Conservation (phyloP, 768 basidiomycete genomes). For the Gymnopilus dilepis region DNA sequence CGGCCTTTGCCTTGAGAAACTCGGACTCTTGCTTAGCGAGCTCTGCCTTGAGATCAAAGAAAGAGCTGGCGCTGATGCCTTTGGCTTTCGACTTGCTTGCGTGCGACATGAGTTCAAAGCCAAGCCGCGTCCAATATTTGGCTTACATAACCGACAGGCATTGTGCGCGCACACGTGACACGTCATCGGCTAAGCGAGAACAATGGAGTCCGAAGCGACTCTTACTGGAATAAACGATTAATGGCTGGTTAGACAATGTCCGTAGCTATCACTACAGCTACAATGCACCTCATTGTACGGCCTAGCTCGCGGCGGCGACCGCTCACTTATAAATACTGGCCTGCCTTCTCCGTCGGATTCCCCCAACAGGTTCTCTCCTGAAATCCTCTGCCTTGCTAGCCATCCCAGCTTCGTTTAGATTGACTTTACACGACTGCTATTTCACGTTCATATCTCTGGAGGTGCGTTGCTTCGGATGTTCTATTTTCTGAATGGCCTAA, state of each 20-base stretch:
- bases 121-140: constrained; percentile 1
- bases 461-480: constrained; percentile 6
- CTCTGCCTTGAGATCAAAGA: constrained; percentile 84
- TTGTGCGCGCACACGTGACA: neutral
- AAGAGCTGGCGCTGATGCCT: constrained; percentile 74
- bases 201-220: neutral
- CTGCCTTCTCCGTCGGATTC: neutral
- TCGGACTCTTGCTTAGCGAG: constrained; percentile 67
- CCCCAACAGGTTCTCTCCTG: constrained; percentile 29
- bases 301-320: neutral
- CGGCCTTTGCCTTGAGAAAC: constrained; percentile 60
- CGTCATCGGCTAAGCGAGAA: constrained; percentile 1
- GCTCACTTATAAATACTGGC: constrained; percentile 23
- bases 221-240: neutral
- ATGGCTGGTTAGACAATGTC: constrained; percentile 1
- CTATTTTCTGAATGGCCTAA: too few species aligned
- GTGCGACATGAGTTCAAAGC: constrained; percentile 44
- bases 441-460: constrained; percentile 18
- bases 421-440: constrained; percentile 5
- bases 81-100: constrained; percentile 67
- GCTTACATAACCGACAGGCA: neutral
- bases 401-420: constrained; percentile 17
- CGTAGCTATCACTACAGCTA: constrained; percentile 6
- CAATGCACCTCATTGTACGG: neutral
- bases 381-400: constrained; percentile 13